Evolutionary conservation across 139 green algal species (phyloP).

Genomic region (Spirogloea muscicola): DNA sequence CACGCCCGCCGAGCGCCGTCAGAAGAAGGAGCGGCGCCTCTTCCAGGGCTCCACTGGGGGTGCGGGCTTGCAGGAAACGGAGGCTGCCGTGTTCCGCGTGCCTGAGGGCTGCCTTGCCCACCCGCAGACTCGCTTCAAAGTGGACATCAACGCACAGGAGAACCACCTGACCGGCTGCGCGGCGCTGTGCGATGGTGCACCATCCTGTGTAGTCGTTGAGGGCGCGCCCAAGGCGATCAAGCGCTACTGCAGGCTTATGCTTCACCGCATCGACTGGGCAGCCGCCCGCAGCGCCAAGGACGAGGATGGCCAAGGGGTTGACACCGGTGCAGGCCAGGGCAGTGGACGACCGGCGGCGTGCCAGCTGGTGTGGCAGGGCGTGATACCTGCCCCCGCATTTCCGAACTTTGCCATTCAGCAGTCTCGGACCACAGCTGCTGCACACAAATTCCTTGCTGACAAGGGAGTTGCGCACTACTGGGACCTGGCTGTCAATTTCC

Average conservation of each 20-base stretch:
- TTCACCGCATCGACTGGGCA: slow-evolving; percentile 87
- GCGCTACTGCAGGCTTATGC: slow-evolving; percentile 91
- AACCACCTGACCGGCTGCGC: slow-evolving; percentile 70
- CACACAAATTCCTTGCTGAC: slow-evolving; percentile 55
- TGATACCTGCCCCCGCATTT: slow-evolving; percentile 63
- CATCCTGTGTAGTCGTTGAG: slow-evolving; percentile 20
- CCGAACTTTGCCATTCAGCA: slow-evolving; percentile 63
- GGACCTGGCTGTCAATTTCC: slow-evolving; percentile 64
- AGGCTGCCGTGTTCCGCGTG: slow-evolving; percentile 57
- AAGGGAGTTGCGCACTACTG: slow-evolving; percentile 76
- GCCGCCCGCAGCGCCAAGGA: slow-evolving; percentile 1
- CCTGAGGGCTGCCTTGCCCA: slow-evolving; percentile 54
- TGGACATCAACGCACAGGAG: slow-evolving; percentile 89
- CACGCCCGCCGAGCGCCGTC: slow-evolving; percentile 79
- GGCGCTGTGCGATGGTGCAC: slow-evolving; percentile 42
- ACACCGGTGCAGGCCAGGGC: not conserved
- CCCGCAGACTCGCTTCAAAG: slow-evolving; percentile 74
- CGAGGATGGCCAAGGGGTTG: slow-evolving; percentile 45
- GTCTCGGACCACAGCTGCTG: slow-evolving; percentile 45
- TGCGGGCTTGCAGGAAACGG: slow-evolving; percentile 46
- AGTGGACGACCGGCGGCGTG: slow-evolving; percentile 49
- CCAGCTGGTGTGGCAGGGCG: slow-evolving; percentile 62
- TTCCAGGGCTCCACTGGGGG: slow-evolving; percentile 46
- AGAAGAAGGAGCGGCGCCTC: slow-evolving; percentile 94
- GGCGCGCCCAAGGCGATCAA: slow-evolving; percentile 38